These are phyloP conservation scores for Trichophaea hybrida DNA, from an alignment of 2,329 filamentous ascomycete species.

Conservation along the genomic window DNA sequence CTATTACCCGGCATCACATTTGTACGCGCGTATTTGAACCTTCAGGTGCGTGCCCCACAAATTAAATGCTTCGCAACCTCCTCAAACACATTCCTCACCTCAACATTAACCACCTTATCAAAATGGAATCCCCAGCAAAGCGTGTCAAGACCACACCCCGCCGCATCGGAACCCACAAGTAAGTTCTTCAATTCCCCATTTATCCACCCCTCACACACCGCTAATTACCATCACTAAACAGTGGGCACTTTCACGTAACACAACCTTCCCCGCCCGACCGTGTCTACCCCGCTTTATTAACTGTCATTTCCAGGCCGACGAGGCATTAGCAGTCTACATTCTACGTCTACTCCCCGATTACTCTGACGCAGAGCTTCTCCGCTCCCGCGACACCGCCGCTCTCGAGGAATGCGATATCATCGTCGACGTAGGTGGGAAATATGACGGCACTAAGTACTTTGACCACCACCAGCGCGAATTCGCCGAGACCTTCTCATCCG, in stretches of 20 bases:
- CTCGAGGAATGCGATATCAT: slow-evolving; percentile 82
- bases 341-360: slow-evolving; percentile 80
- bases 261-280: neutral
- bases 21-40: neutral
- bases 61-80: neutral
- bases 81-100: neutral
- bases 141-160: slow-evolving; percentile 59
- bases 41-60: neutral
- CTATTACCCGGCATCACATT: no score
- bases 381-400: slow-evolving; percentile 68
- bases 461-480: slow-evolving; percentile 97
- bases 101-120: neutral
- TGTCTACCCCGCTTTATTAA: neutral
- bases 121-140: slow-evolving; percentile 48
- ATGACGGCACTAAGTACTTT: slow-evolving; percentile 69
- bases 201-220: neutral
- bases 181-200: slow-evolving; percentile 18
- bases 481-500: slow-evolving; percentile 63
- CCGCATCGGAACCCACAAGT: slow-evolving; percentile 83
- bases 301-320: slow-evolving; percentile 48
- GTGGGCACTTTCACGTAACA: slow-evolving; percentile 71
- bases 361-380: slow-evolving; percentile 55
- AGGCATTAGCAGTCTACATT: slow-evolving; percentile 92
- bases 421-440: slow-evolving; percentile 72
- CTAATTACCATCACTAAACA: slow-evolving; percentile 25